These are phyloP conservation scores for Trametes meyenii DNA, from an alignment of 768 basidiomycete genomes.

Conservation along the genomic window DNA sequence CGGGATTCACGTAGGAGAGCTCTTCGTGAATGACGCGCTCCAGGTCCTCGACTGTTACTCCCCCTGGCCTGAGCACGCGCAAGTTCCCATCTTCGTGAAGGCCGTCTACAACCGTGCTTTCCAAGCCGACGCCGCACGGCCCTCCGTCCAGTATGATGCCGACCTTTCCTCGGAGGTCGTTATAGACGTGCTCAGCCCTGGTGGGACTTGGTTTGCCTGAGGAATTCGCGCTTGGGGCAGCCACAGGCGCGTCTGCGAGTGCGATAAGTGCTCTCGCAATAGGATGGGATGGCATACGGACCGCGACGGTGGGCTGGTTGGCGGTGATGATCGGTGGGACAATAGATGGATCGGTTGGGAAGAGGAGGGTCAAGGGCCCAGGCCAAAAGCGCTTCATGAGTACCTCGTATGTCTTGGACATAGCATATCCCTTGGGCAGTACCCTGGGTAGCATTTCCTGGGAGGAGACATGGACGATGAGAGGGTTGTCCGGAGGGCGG, in stretches of 20 bases:
- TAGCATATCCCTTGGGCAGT: slow-evolving; percentile 61
- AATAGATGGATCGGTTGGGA: slow-evolving; percentile 65
- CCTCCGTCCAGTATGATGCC: slow-evolving; percentile 91
- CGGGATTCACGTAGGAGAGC: slow-evolving; percentile 35
- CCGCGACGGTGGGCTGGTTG: slow-evolving; percentile 76
- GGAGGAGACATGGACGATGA: slow-evolving; percentile 96
- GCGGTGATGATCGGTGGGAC: slow-evolving; percentile 83
- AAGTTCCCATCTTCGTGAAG: slow-evolving; percentile 73
- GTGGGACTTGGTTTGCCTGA: slow-evolving; percentile 96
- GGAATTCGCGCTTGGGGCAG: slow-evolving; percentile 94
- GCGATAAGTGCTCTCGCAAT: slow-evolving; percentile 90
- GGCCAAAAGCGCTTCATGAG: slow-evolving; percentile 93
- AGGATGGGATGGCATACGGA: slow-evolving; percentile 94
- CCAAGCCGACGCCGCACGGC: slow-evolving; percentile 84
- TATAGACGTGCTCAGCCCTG: slow-evolving; percentile 77
- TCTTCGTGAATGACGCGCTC: slow-evolving; percentile 54
- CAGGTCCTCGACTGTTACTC: slow-evolving; percentile 88
- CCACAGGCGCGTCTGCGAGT: slow-evolving; percentile 71
- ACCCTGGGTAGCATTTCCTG: slow-evolving; percentile 75
- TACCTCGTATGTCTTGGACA: slow-evolving; percentile 66
- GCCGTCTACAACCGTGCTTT: slow-evolving; percentile 95
- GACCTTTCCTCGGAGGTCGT: slow-evolving; percentile 77
- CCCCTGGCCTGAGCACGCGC: slow-evolving; percentile 88
- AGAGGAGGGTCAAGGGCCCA: slow-evolving; percentile 89
- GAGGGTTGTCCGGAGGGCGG: slow-evolving; percentile 92